Conservation (phyloP, 108 stramenopile genomes). For the Skeletonema menzelii region DNA sequence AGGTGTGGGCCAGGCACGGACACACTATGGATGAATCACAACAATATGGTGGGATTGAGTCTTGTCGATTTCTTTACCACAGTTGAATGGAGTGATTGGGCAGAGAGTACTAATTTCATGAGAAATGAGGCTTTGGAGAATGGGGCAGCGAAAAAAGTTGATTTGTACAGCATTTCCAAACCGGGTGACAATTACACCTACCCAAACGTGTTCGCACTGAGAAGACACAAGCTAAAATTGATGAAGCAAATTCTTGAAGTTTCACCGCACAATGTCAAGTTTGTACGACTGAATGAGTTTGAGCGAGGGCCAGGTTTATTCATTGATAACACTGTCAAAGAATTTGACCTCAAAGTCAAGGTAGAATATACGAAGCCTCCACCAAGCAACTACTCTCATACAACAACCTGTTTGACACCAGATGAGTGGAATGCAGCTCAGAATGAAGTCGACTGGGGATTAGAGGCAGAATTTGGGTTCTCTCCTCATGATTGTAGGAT, state of each 20-base stretch:
- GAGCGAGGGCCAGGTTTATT: conserved; percentile 43
- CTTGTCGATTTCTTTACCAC: conserved; percentile 36
- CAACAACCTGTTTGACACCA: conserved; percentile 36
- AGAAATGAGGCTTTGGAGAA: conserved; percentile 7
- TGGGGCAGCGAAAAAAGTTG: background rate
- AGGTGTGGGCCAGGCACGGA: conserved; percentile 23
- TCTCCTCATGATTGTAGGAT: conserved; percentile 46
- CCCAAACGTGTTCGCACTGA: conserved; percentile 34
- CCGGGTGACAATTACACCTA: conserved; percentile 41
- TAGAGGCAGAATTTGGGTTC: conserved; percentile 47
- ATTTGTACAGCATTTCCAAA: conserved; percentile 33
- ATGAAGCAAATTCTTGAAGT: conserved; percentile 46
- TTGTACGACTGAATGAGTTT: conserved; percentile 42
- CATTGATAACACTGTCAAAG: conserved; percentile 29
- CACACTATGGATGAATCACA: conserved; percentile 48
- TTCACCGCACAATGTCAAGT: conserved; percentile 38
- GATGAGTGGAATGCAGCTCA: conserved; percentile 44
- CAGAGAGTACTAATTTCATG: conserved; percentile 39
- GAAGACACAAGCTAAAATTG: conserved; percentile 40
- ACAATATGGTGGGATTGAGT: conserved; percentile 12
- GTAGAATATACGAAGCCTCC: conserved; percentile 15
- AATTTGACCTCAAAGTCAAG: conserved; percentile 35
- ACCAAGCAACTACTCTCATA: conserved; percentile 29
- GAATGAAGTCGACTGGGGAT: conserved; percentile 32
- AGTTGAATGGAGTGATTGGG: conserved; percentile 43